These are phyloP conservation scores for Blastobotrys petasosporus DNA, from an alignment of 1,139 yeast genomes.

Conservation along the genomic window DNA sequence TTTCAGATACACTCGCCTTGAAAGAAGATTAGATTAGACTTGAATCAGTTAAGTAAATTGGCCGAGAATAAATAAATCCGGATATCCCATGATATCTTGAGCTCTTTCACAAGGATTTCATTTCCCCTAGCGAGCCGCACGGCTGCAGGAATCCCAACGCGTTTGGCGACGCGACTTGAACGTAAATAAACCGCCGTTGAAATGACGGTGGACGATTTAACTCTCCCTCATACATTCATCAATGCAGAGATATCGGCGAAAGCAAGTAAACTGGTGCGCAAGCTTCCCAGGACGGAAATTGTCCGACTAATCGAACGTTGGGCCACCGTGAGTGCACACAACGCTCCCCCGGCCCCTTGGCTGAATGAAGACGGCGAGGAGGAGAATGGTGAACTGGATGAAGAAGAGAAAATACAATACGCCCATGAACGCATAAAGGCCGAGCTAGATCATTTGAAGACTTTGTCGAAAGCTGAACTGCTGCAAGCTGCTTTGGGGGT, in stretches of 20 bases:
- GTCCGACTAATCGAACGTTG: conserved; percentile 17
- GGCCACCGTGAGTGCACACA: conserved; percentile 14
- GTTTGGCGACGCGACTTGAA: background rate
- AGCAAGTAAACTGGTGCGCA: conserved; percentile 10
- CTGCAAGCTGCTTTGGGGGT: conserved; percentile 48
- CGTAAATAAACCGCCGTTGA: background rate
- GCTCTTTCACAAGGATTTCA: no score
- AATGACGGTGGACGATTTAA: conserved; percentile 11
- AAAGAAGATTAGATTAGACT: no score
- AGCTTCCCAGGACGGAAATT: conserved; percentile 13
- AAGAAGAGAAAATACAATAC: conserved; percentile 3
- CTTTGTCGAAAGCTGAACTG: background rate
- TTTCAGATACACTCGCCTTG: no score
- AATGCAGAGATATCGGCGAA: conserved; percentile 14
- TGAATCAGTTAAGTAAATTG: no score
- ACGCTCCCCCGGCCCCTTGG: conserved; percentile 15
- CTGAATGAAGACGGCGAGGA: conserved; percentile 9
- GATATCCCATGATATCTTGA: no score
- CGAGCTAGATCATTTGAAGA: conserved; percentile 8
- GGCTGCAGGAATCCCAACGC: no score
- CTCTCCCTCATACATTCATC: conserved; percentile 16
- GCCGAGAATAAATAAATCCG: no score
- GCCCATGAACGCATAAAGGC: conserved; percentile 12
- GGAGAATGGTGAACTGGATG: conserved; percentile 2
- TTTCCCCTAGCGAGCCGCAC: no score